Evolutionary conservation across 129 eudicot species (phyloP), one percentile per base, ranked within the genome.

Genomic region (Flaveria sonorensis): DNA sequence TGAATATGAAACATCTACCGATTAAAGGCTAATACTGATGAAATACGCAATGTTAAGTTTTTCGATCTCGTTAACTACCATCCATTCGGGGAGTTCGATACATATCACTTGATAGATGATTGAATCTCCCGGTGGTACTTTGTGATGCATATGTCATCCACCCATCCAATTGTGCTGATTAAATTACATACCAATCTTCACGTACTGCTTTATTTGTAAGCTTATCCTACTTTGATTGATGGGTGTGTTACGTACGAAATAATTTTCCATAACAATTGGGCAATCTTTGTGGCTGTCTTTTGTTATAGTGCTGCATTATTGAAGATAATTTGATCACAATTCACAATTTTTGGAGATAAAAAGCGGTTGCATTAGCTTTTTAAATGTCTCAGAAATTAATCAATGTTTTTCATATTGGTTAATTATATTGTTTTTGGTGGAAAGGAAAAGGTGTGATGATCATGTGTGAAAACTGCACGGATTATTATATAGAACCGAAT

Each of bases 201-300:
- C 43, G 7, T 36, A 3, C 71, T 78, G 39, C 66, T 60, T 60
- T 60, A 60, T 59, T 59, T 20, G 40, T 70, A 78, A 78, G 59
- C 82, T 78, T 70, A 78, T 43, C 70, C 65, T 46, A 46, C 73
- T 78, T 70, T 78, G 62, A 78, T 59, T 46, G 42, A 68, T 62
- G 52, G 62, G 18, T 42, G 81, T 57, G 48, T 45, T 78, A 78
- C 82, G 82, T 70, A 60, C 6, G 7, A 70, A 56, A 8, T 45
- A n/a, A 26, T 46, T 10, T 36, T 71, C 11, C 21, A 57, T 45
- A n/a, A 20, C 64, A 65, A 63, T 76, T 67, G 55, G 55, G 6
- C 11, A 32, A 67, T 59, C 43, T 62, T 28, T 62, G 43, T 28
- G 43, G 45, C 20, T 62, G 20, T 36, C 66, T 77, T 77, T 77